Base-by-base conservation (phyloP, 2,329 filamentous ascomycete genomes). In the Talaromyces sp. region DNA sequence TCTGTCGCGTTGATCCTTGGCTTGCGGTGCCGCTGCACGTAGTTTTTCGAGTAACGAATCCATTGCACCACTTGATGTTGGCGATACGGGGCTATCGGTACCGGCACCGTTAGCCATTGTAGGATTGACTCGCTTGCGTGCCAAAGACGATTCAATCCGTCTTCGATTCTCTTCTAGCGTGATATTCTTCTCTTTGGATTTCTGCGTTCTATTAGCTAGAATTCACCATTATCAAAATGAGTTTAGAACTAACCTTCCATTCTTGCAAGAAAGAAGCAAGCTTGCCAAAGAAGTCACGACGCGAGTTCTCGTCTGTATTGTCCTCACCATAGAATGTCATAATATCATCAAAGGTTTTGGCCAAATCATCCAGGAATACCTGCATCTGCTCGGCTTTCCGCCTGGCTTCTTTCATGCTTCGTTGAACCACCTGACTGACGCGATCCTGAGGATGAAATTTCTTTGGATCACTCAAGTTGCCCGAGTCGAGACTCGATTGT, bases 381-480 rank as follows among this genome's bases (percentile, higher is more conserved):
- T 91, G 86, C 87, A 98, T 90, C 80, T 98, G 95, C 76, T 97
- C 93, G 2, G 95, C 92, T 81, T 98, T 99, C 70, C 93, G 86
- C 66, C 95, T 83, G 21, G 95, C 95, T 68, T 99, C 95, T 80
- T 97, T 98, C 93, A 99, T 98, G 67, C 85, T 88, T 58, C 93
- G 85, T 77, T 96, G 92, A 61, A 96, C 93, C 37, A 98, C 84
- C 77, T 96, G 91, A 66, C 89, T 90, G 48, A 98, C 93, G 65
- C 95, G 91, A 76, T 99, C 95, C 77, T 98, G 91, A 18, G 95
- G 93, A 73, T 99, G 95, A 83, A 99, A 99, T 71, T 93, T 96
- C 82, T 95, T 97, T 50, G 93, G 90, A 73, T 99, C 95, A 73
- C 92, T 96, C 66, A 99, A 81, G 75, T 96, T 98, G 70, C 95